Base-by-base conservation (phyloP, 495 filamentous ascomycete species). In the Extremus antarcticus region DNA sequence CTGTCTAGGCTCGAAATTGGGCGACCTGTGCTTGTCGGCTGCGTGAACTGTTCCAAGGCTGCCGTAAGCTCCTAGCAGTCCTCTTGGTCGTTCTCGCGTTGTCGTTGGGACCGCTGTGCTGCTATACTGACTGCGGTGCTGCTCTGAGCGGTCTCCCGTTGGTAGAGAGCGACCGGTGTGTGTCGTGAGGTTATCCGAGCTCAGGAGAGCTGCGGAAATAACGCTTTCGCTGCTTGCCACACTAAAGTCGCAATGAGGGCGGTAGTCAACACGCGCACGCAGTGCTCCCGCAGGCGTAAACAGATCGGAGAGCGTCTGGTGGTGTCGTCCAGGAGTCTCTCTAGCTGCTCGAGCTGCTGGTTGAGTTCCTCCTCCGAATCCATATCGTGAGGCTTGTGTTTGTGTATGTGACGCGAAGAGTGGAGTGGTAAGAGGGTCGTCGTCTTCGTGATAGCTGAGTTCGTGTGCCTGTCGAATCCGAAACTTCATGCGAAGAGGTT, bases 191-290 rank as follows among this genome's bases (percentile, higher is more conserved):
- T 43, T 88, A 62, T 96, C 90, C 16, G 86, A 78, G 16, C 88
- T 88, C 80, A 95, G 90, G 65, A 92, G 89, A n/a, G 86, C 84
- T n/a, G 90, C 95, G 70, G 91, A 95, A 32, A 98, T 65, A 19
- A 96, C 69, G 3, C 90, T 83, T 70, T 98, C 92, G 0, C 88
- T 83, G 63, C 95, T 88, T 61, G 94, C 91, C 17, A 95, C 81
- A 17, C 87, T 81, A 71, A 98, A 96, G 60, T 86, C 88, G 70
- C 85, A 94, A 63, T 89, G 86, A 35, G 78, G 86, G 53, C 92
- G 87, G 68, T 92, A 95, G 8, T 81, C 78, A 20, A 95, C 86
- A 40, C 85, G 77, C 47, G 90, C 80, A 32, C 82, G 83, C 59
- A 98, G 84, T 25, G 84, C 80, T 22, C 92, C 92, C 16, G 85